phyloP scores from a whole-genome alignment of 352 stramenopile species.

The Phytophthora citricola region DNA sequence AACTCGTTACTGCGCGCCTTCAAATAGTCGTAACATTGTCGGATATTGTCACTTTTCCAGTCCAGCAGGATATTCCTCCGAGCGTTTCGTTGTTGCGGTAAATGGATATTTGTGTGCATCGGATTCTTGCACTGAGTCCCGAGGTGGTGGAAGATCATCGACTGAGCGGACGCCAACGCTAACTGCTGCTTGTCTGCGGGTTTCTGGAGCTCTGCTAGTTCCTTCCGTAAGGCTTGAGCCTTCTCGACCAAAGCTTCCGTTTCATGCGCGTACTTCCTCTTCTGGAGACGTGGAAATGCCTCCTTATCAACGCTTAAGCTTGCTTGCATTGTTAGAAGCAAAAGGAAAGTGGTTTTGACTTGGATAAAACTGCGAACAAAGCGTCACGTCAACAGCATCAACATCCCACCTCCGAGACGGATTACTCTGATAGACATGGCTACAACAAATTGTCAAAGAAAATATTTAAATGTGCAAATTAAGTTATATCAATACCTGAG shows the following conservation, averaged over 20 bases:
- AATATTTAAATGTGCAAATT: not conserved
- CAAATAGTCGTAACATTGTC: not conserved
- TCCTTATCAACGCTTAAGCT: not conserved
- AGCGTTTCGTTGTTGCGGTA: not conserved
- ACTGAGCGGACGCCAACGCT: not conserved
- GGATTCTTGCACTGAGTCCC: not conserved
- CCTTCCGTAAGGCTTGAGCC: not conserved
- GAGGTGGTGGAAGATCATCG: not conserved
- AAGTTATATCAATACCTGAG: conserved; percentile 14
- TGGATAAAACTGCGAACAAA: not conserved
- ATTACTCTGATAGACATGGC: not conserved
- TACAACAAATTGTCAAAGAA: not conserved
- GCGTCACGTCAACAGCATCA: not conserved
- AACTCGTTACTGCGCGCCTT: not conserved
- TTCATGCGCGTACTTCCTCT: not conserved
- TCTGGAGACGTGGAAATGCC: not conserved
- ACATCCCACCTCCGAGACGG: not conserved
- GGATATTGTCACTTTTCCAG: not conserved
- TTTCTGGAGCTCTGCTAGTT: not conserved
- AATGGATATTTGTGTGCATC: not conserved
- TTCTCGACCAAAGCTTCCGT: not conserved
- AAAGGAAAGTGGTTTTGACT: not conserved
- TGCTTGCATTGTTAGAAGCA: too few species aligned
- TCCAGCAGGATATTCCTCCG: not conserved
- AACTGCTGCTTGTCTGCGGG: not conserved